Evolutionary conservation across 345 rosid species (phyloP), one percentile per base, ranked within the genome.

Genomic region (Eucalyptus cladocalyx): DNA sequence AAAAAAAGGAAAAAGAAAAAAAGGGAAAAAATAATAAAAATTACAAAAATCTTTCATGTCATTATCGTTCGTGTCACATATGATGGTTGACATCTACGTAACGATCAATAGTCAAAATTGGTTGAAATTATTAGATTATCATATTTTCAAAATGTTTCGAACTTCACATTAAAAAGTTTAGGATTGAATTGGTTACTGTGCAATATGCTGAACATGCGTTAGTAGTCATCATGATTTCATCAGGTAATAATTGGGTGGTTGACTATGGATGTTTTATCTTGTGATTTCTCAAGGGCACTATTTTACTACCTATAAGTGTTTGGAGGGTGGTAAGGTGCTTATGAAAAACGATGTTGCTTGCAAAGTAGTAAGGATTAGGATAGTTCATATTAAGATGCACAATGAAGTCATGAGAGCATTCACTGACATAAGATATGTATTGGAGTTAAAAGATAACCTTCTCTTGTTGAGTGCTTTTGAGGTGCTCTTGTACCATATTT

Each of bases 11-110:
- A 51, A 51, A 1, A 4, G 4, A 18, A 51, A 17, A 51, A 17
- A 18, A 51, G 0, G 23, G 3, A 1, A 51, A 51, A 18, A 18
- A 53, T 3, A 53, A 1, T 53, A 18, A 53, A 53, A 53, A 53
- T 53, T 53, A 0, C 56, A 18, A 53, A 18, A 18, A 0, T 53
- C 2, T 53, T 53, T 51, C 4, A 53, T 53, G 24, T 53, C 1
- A 18, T 53, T 18, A 18, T 18, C 24, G 2, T 4, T 53, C 4
- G 0, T 53, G 65, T 3, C 56, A 53, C 2, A 2, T 53, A 53
- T 0, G 24, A 53, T 53, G 7, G 1, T 53, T 0, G 1, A 0
- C 23, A 51, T 51, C 23, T 18, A 51, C 2, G 0, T 18, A 1
- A 53, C 0, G 2, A 19, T 53, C 24, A 53, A 9, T 3, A 18